These are phyloP conservation scores for Hypoxylon fuscum DNA, from an alignment of 495 filamentous ascomycete species.

Conservation along the genomic window DNA sequence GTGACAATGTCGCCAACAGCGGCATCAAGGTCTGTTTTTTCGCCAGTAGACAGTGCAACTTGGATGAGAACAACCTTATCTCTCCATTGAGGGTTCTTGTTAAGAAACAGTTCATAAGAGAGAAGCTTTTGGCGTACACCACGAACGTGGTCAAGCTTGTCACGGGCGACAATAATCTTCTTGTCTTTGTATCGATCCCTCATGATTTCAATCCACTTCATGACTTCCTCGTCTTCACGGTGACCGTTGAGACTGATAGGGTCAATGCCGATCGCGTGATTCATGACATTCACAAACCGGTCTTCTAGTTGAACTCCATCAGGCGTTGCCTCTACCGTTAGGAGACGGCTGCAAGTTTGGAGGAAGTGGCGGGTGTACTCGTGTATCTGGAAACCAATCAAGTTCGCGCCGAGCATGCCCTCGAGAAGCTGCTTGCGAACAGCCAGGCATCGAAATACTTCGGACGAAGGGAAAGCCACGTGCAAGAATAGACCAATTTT, in stretches of 20 bases:
- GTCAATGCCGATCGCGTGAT: constrained; percentile 82
- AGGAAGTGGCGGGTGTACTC: constrained; percentile 94
- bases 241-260: constrained; percentile 75
- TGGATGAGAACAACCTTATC: constrained; percentile 90
- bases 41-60: constrained; percentile 87
- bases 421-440: constrained; percentile 85
- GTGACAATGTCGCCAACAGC: constrained; percentile 92
- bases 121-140: constrained; percentile 92
- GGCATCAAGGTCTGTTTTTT: constrained; percentile 84
- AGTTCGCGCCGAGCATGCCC: constrained; percentile 88
- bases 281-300: constrained; percentile 86
- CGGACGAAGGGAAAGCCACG: constrained; percentile 92
- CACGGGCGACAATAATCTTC: constrained; percentile 86
- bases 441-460: constrained; percentile 90
- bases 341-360: constrained; percentile 88
- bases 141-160: constrained; percentile 90
- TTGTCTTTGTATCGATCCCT: constrained; percentile 83
- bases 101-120: constrained; percentile 92
- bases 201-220: constrained; percentile 79
- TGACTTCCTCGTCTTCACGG: constrained; percentile 76
- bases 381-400: constrained; percentile 89
- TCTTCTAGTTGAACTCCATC: constrained; percentile 92
- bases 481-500: constrained; percentile 96
- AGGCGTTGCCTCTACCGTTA: constrained; percentile 84
- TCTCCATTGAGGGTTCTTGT: constrained; percentile 88